A percentile compares a stretch with the other conserved stretches of the same genome.
Evolutionary conservation across 2,329 filamentous ascomycete species (phyloP).

Genomic region (Hortaea werneckii): DNA sequence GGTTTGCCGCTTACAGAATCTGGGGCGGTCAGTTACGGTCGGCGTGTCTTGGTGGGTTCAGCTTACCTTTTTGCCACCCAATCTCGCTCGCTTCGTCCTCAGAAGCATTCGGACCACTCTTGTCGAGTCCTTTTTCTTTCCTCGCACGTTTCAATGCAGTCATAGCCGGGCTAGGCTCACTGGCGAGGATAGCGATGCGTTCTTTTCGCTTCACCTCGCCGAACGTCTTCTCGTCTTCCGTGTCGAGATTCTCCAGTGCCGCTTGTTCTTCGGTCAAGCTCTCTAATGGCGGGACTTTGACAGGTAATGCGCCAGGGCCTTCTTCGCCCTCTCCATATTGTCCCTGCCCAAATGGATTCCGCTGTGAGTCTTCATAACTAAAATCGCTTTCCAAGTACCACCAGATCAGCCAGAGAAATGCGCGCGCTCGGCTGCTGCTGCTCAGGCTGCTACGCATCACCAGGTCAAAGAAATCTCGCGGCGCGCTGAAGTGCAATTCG

Average conservation of each 20-base stretch:
- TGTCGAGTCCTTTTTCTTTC: conserved; percentile 35
- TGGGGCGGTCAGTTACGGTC: not conserved
- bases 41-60: not conserved
- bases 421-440: conserved; percentile 71
- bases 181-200: conserved; percentile 60
- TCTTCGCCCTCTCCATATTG: conserved; percentile 32
- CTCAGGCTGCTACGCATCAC: conserved; percentile 82
- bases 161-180: conserved; percentile 60
- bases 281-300: conserved; percentile 55
- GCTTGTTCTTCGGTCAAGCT: conserved; percentile 57
- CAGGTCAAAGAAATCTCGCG: conserved; percentile 88
- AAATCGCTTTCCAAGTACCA: conserved; percentile 97
- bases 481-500: conserved; percentile 77
- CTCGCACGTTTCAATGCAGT: conserved; percentile 41
- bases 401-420: conserved; percentile 98
- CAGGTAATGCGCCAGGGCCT: conserved; percentile 34
- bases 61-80: conserved; percentile 13
- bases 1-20: not conserved
- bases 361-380: conserved; percentile 71
- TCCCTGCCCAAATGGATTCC: conserved; percentile 77
- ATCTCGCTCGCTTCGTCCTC: conserved; percentile 23
- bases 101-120: conserved; percentile 11
- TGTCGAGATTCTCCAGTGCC: conserved; percentile 63
- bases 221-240: conserved; percentile 57
- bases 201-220: conserved; percentile 65